Evolutionary conservation across 306 rosid species (phyloP).

Genomic region (Sphenostylis stenocarpa): DNA sequence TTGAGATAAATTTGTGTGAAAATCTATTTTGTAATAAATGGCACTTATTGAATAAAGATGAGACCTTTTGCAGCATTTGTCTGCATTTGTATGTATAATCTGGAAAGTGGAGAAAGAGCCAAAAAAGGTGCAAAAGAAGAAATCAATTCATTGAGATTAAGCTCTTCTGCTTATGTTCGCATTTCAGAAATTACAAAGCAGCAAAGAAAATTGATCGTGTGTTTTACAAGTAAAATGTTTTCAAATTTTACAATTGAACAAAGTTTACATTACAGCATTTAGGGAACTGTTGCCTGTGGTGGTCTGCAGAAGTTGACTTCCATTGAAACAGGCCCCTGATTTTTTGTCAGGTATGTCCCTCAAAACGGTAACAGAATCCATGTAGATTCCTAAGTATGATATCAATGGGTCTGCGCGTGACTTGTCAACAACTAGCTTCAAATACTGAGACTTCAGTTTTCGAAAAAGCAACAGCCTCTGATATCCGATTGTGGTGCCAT

Average conservation of each 20-base stretch:
- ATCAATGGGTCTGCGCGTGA: slow-evolving; percentile 78
- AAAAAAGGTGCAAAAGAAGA: background rate
- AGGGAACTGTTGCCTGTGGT: slow-evolving; percentile 34
- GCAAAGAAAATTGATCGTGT: background rate
- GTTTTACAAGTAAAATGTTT: background rate
- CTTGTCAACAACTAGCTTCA: slow-evolving; percentile 71
- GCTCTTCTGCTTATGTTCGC: background rate
- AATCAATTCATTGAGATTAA: background rate
- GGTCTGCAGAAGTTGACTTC: slow-evolving; percentile 47
- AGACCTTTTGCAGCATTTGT: background rate
- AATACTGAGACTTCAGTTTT: slow-evolving; percentile 46
- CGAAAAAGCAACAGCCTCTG: slow-evolving; percentile 70
- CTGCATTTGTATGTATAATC: background rate
- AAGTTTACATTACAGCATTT: slow-evolving; percentile 41
- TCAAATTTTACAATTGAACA: background rate
- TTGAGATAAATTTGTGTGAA: background rate
- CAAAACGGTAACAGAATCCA: slow-evolving; percentile 55
- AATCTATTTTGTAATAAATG: background rate
- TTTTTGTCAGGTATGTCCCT: slow-evolving; percentile 31
- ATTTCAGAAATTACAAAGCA: slow-evolving; percentile 16
- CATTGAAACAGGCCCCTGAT: slow-evolving; percentile 37
- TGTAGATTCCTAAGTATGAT: slow-evolving; percentile 62
- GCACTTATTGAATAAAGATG: background rate
- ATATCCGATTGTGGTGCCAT: slow-evolving; percentile 82
- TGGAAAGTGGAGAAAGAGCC: background rate